These are phyloP conservation scores for Phylloporus sp. DNA, from an alignment of 768 basidiomycete genomes.

Conservation along the genomic window DNA sequence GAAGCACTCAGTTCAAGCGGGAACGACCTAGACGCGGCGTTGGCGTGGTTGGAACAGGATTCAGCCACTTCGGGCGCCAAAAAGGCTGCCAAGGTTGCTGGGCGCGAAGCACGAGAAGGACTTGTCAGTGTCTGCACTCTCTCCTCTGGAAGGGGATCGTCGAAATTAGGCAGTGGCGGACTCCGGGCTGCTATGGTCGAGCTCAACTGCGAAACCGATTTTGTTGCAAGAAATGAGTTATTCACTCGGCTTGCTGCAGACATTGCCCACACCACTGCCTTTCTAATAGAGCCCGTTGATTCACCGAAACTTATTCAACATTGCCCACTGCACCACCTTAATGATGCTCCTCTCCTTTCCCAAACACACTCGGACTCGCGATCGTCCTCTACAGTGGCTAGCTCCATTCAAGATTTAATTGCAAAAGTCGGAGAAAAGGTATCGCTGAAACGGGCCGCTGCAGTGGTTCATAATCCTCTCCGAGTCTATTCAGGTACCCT, in stretches of 20 bases:
- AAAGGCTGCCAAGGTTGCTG: constrained; percentile 81
- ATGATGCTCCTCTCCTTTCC: constrained; percentile 67
- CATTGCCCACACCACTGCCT: constrained; percentile 82
- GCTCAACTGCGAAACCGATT: constrained; percentile 95
- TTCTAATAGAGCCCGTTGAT: constrained; percentile 46
- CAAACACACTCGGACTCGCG: constrained; percentile 27
- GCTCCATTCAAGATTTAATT: constrained; percentile 65
- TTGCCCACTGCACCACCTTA: constrained; percentile 48
- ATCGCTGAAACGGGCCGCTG: constrained; percentile 55
- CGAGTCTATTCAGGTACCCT: constrained; percentile 30
- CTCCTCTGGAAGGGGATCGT: constrained; percentile 51
- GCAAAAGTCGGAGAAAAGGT: constrained; percentile 81
- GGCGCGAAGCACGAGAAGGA: constrained; percentile 73
- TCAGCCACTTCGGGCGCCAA: constrained; percentile 63
- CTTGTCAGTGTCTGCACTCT: constrained; percentile 74
- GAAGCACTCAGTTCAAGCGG: constrained; percentile 76
- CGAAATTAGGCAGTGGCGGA: constrained; percentile 37
- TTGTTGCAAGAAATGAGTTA: constrained; percentile 82
- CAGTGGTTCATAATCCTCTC: constrained; percentile 37
- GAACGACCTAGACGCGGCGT: constrained; percentile 69
- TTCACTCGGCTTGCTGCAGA: constrained; percentile 75
- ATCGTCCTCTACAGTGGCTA: constrained; percentile 48
- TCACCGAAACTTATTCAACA: constrained; percentile 40
- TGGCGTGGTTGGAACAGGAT: constrained; percentile 81
- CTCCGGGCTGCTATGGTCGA: constrained; percentile 85